phyloP scores from a whole-genome alignment of 352 stramenopile genomes.

The Globisporangium lucens region DNA sequence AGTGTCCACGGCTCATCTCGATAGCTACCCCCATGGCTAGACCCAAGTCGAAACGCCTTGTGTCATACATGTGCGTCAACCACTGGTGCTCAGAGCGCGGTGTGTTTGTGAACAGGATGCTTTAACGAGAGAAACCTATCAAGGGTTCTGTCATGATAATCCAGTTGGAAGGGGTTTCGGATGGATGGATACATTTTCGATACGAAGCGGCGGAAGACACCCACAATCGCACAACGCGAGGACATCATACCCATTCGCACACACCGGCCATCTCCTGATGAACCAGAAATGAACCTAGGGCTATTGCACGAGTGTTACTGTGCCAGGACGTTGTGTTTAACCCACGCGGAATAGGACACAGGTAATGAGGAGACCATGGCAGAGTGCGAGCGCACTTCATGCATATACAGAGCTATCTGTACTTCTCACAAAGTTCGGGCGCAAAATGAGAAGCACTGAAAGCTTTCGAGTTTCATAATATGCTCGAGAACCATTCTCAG shows the following conservation, averaged over 20 bases:
- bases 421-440: too few relatives aligned
- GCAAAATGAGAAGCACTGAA: too few relatives aligned
- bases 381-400: too few relatives aligned
- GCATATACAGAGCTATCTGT: too few relatives aligned
- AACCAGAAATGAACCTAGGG: neutral
- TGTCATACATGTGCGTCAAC: neutral
- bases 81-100: neutral
- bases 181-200: slow-evolving; percentile 1
- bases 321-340: too few relatives aligned
- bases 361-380: neutral
- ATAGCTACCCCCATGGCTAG: neutral
- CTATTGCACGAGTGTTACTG: neutral
- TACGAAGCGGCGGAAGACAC: neutral
- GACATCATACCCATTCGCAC: neutral
- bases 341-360: too few relatives aligned
- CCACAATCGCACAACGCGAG: neutral
- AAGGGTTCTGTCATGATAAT: neutral
- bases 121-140: neutral
- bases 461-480: too few relatives aligned
- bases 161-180: neutral
- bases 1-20: neutral
- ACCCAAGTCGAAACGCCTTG: neutral
- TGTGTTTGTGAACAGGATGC: neutral
- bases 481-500: neutral
- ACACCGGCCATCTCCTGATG: neutral